Evolutionary conservation across 192 early-diverging fungal species (phyloP), one percentile per base, ranked within the genome.

Genomic region (Cetraspora pellucida): DNA sequence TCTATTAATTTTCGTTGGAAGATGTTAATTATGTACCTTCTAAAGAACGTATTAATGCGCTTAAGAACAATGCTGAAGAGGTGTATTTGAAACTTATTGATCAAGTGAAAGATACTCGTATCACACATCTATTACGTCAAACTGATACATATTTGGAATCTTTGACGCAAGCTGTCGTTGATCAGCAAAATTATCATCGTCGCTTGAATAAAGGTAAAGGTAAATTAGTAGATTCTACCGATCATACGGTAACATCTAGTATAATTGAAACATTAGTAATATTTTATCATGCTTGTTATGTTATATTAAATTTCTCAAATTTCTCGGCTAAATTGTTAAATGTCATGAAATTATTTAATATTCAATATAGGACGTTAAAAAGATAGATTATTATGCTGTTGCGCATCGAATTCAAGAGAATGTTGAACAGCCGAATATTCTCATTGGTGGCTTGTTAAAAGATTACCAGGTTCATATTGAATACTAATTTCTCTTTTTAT

Each of bases 1-100:
- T 37, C 37, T 37, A 37, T 7, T 1, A 7, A 7, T 37, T 2
- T 37, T 37, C 37, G 37, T n/a, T n/a, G 37, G 7, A 37, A 37
- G 0, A 7, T 37, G 7, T 37, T 7, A 1, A 1, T 37, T 37
- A 37, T 37, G 37, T 2, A 1, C 7, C 1, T 19, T 90, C 92
- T 7, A 90, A 94, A 81, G 98, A 99, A 86, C 94, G 98, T 94
- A 86, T 99, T 28, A 89, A 92, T 74, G 98, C 98, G 25, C 89
- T 99, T 77, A 96, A 94, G 86, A 94, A 91, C 54, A 95, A 97
- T 85, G 96, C 98, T 84, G 98, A 99, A 82, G 97, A 96, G 74
- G 95, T 95, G 0, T 99, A 99, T 79, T 81, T 98, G 80, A 93
- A 95, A 80, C 87, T 99, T 47, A 87, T 99, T 60, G 96, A 98